Percentiles rank a stretch among this genome's conserved stretches.
phyloP scores from a whole-genome alignment of 768 basidiomycete species.

The Tricholoma saponaceum region DNA sequence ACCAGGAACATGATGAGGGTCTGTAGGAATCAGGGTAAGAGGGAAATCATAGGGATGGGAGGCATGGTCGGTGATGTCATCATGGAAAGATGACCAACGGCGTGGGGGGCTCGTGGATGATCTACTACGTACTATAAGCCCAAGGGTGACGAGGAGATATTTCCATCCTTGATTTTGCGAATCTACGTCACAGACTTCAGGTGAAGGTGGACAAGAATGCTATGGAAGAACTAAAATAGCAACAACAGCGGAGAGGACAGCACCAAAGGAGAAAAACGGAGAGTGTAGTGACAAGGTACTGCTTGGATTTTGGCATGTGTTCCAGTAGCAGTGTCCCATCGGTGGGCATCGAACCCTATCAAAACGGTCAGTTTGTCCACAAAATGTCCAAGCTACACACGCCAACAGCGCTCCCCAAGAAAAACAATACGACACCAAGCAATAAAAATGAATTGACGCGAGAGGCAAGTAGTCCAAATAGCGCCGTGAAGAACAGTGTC shows the following conservation, averaged over 20 bases:
- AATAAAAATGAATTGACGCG: slow-evolving; percentile 63
- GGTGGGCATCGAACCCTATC: slow-evolving; percentile 91
- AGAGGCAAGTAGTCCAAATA: slow-evolving; percentile 83
- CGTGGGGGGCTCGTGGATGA: not conserved
- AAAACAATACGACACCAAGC: slow-evolving; percentile 77
- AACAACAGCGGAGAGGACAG: slow-evolving; percentile 80
- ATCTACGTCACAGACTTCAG: slow-evolving; percentile 56
- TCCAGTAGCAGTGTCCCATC: slow-evolving; percentile 92
- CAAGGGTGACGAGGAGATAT: slow-evolving; percentile 72
- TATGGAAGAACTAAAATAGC: slow-evolving; percentile 77
- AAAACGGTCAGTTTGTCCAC: not conserved
- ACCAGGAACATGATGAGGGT: slow-evolving; percentile 84
- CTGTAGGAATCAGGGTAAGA: slow-evolving; percentile 35
- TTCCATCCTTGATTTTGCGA: slow-evolving; percentile 86
- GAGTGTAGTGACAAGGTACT: slow-evolving; percentile 87
- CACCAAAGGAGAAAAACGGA: slow-evolving; percentile 94
- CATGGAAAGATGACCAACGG: slow-evolving; percentile 1
- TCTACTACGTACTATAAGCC: slow-evolving; percentile 65
- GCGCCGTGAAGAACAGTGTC: slow-evolving; percentile 83
- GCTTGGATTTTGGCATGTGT: slow-evolving; percentile 88
- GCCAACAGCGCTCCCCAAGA: slow-evolving; percentile 91
- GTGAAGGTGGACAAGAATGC: slow-evolving; percentile 54
- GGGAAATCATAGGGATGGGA: not conserved
- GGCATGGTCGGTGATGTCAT: slow-evolving; percentile 1
- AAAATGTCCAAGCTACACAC: slow-evolving; percentile 40